phyloP scores from a whole-genome alignment of 2,329 filamentous ascomycete species.

The Parastagonospora nodorum region DNA sequence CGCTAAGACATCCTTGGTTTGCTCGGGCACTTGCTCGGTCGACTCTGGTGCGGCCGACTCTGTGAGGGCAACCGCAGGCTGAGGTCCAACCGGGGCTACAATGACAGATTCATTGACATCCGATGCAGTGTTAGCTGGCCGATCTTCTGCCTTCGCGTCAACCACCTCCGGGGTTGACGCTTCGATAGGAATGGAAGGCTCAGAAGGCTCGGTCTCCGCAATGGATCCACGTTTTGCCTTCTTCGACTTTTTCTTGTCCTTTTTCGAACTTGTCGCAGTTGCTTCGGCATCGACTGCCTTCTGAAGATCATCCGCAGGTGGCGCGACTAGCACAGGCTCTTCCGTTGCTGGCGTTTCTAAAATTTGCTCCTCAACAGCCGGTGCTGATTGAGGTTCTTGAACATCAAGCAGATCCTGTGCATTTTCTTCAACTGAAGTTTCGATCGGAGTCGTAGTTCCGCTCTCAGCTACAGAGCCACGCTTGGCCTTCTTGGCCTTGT shows the following conservation, averaged over 20 bases:
- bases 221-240: slow-evolving; percentile 20
- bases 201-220: slow-evolving; percentile 6
- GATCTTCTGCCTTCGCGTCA: slow-evolving; percentile 6
- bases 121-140: not conserved
- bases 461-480: slow-evolving; percentile 19
- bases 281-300: too few relatives aligned
- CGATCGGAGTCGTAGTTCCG: slow-evolving; percentile 2
- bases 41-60: not conserved
- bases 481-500: slow-evolving; percentile 28
- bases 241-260: slow-evolving; percentile 47
- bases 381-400: not conserved
- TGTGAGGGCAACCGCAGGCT: too few relatives aligned
- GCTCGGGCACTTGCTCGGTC: slow-evolving; percentile 1
- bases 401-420: slow-evolving; percentile 4
- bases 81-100: too few relatives aligned
- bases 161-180: not conserved
- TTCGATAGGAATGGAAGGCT: not conserved
- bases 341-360: not conserved
- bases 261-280: not conserved
- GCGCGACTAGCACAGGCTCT: not conserved
- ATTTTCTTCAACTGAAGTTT: slow-evolving; percentile 8
- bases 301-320: not conserved
- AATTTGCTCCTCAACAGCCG: too few relatives aligned
- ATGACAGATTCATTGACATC: not conserved
- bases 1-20: not conserved